Conservation (phyloP, 805 yeast genomes). For the Lipomyces spencermartinsiae region DNA sequence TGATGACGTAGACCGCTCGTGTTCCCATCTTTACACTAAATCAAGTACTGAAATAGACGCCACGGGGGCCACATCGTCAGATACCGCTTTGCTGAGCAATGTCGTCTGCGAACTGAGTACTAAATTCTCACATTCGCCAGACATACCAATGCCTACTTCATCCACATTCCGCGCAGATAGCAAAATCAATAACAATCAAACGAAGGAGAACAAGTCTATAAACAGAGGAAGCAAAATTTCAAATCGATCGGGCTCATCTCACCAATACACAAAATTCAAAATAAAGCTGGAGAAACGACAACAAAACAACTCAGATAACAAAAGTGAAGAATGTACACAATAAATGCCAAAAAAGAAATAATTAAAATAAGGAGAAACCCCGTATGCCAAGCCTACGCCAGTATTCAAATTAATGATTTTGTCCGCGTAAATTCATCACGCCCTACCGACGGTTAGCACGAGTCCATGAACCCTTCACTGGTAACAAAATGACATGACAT, state of each 20-base stretch:
- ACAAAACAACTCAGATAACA: background rate
- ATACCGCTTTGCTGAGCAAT: too few species aligned
- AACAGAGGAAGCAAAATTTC: background rate
- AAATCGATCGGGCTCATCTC: background rate
- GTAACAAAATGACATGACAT: constrained; percentile 13
- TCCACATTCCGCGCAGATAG: background rate
- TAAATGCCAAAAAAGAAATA: background rate
- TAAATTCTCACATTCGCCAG: background rate
- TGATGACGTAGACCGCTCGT: too few species aligned
- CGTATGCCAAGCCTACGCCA: background rate
- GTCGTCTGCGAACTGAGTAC: too few species aligned
- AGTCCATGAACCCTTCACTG: background rate
- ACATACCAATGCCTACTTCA: background rate
- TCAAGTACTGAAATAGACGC: too few species aligned
- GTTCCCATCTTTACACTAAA: too few species aligned
- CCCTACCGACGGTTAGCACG: background rate
- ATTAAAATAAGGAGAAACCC: background rate
- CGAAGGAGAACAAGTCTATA: background rate
- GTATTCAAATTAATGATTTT: background rate
- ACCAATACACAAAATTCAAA: background rate
- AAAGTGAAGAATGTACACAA: background rate
- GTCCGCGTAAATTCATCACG: background rate
- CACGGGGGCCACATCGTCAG: too few species aligned
- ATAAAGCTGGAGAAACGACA: background rate
- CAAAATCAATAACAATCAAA: background rate